Evolutionary conservation across 2,329 filamentous ascomycete genomes (phyloP), one percentile per base, ranked within the genome.

Genomic region (Fusarium sp.): DNA sequence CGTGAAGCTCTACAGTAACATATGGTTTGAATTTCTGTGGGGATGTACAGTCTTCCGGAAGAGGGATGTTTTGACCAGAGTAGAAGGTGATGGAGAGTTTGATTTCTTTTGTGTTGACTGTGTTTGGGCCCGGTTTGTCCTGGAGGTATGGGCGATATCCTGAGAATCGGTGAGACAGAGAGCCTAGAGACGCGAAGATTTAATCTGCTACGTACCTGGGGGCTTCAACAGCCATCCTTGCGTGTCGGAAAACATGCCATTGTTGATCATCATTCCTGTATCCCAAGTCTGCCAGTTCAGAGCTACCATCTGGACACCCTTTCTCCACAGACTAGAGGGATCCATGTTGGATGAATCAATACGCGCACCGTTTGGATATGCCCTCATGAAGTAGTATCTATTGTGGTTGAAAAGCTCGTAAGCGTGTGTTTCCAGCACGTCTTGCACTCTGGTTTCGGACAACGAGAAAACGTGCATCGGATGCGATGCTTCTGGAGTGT

Each of bases 201-300:
- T 11, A n/a, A 14, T 32, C 2, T 25, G 33, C 4, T 20, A 32
- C 78, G 52, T 79, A 87, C 93, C 94, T 72, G 89, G 84, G 0
- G 95, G 95, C 82, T 98, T 98, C 40, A 97, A 86, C 2, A 96
- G 91, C 86, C 95, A 98, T 22, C 96, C 95, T 15, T 88, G 87
- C 0, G 93, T 94, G 12, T 92, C 93, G 1, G 90, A 89, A 82
- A 98, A 98, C 94, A 97, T 97, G 76, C 91, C 95, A 79, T 97
- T 92, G 80, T 98, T 98, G 12, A 98, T 88, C 95, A 98, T 98
- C 92, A 97, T 97, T 32, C 94, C 95, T 76, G 94, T 93, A 79
- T 98, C 95, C 82, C 93, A 92, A 70, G 92, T 92, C 82, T 98
- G 95, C 94, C 95, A 98, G 84, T 98, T 98, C 70, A 98, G 86